Evolutionary conservation across 495 filamentous ascomycete species (phyloP).

Genomic region (Penicillium manginii): DNA sequence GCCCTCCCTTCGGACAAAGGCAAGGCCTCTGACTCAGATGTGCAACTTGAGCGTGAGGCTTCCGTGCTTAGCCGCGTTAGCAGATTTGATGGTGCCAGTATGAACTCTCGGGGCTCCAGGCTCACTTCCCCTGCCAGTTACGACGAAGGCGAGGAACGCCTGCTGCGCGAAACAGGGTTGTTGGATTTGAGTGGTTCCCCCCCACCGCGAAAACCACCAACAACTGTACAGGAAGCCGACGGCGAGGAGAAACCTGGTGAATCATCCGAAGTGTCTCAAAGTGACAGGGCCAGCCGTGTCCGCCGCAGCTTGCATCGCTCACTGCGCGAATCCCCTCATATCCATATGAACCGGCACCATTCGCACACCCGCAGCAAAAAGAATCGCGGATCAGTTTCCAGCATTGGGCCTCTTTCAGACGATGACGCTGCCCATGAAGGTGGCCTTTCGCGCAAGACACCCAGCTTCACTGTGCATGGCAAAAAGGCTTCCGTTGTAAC

Average conservation of each 20-base stretch:
- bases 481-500: constrained; percentile 97
- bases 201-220: constrained; percentile 36
- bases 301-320: constrained; percentile 93
- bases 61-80: constrained; percentile 45
- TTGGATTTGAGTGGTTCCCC: constrained; percentile 47
- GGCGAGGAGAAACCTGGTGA: constrained; percentile 40
- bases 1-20: constrained; percentile 33
- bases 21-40: constrained; percentile 28
- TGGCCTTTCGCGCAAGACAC: constrained; percentile 73
- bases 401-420: constrained; percentile 64
- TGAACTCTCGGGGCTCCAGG: constrained; percentile 43
- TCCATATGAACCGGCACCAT: constrained; percentile 60
- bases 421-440: constrained; percentile 43
- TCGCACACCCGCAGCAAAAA: constrained; percentile 73
- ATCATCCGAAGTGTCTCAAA: constrained; percentile 35
- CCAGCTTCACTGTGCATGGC: constrained; percentile 93
- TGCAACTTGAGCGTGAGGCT: constrained; percentile 39
- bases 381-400: constrained; percentile 71
- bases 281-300: constrained; percentile 58
- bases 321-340: constrained; percentile 75
- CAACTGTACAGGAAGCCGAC: constrained; percentile 40
- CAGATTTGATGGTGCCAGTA: constrained; percentile 42
- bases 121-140: constrained; percentile 41
- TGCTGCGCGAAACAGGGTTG: constrained; percentile 52
- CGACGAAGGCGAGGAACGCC: constrained; percentile 54